Percentiles rank a stretch among this genome's conserved stretches.
phyloP scores from a whole-genome alignment of 495 filamentous ascomycete species.

The Talaromyces wortmannii region DNA sequence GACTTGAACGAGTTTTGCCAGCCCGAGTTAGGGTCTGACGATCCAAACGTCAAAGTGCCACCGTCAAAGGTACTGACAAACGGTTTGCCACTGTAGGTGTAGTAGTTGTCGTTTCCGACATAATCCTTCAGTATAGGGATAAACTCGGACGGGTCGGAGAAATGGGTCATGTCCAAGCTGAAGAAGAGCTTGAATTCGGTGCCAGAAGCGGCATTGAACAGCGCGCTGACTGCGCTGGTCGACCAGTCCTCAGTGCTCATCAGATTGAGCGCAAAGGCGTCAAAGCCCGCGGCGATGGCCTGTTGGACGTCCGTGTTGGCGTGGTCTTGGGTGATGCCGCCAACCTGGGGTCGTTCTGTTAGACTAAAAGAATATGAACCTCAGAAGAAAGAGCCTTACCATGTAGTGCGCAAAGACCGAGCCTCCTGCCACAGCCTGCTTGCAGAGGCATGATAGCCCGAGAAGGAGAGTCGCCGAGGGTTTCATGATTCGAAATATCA shows the following conservation, averaged over 20 bases:
- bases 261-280: slow-evolving; percentile 22
- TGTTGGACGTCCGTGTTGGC: slow-evolving; percentile 18
- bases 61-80: slow-evolving; percentile 12
- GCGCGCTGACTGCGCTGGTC: slow-evolving; percentile 5
- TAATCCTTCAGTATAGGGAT: slow-evolving; percentile 5
- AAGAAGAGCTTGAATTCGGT: slow-evolving; percentile 21
- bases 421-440: background rate
- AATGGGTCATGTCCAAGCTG: slow-evolving; percentile 17
- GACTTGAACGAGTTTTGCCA: slow-evolving; percentile 6
- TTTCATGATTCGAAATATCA: background rate
- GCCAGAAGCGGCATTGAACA: slow-evolving; percentile 12
- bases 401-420: slow-evolving; percentile 27
- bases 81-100: slow-evolving; percentile 6
- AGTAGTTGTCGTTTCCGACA: background rate
- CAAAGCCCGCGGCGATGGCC: slow-evolving; percentile 16
- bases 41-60: slow-evolving; percentile 1
- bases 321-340: slow-evolving; percentile 10
- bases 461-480: background rate
- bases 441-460: background rate
- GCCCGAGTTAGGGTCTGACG: background rate
- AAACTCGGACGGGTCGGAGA: slow-evolving; percentile 4
- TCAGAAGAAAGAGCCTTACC: slow-evolving; percentile 7
- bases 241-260: slow-evolving; percentile 12
- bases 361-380: background rate
- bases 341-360: slow-evolving; percentile 9